A percentile compares a stretch with the other conserved stretches of the same genome.
phyloP scores from a whole-genome alignment of 1,284 basidiomycete genomes.

The Meripilus lineatus region DNA sequence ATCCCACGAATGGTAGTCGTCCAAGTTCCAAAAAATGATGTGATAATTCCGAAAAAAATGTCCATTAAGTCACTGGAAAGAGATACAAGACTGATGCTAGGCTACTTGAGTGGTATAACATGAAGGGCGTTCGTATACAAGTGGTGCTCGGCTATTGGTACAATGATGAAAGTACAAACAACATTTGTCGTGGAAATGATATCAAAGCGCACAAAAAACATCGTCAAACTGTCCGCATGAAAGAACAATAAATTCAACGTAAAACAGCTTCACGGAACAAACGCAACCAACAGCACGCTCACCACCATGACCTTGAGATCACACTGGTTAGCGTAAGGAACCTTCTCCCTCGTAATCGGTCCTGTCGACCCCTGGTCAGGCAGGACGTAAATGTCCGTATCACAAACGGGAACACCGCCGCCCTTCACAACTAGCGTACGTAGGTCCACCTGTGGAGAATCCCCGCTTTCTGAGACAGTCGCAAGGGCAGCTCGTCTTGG shows the following conservation, averaged over 20 bases:
- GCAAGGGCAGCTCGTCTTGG: slow-evolving; percentile 31
- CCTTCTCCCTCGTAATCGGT: slow-evolving; percentile 58
- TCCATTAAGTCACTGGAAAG: no score
- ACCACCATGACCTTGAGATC: slow-evolving; percentile 69
- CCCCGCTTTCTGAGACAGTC: slow-evolving; percentile 30
- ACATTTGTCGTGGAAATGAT: no score
- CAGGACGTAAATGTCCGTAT: slow-evolving; percentile 59
- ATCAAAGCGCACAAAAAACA: background rate
- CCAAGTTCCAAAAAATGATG: no score
- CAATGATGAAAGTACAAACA: no score
- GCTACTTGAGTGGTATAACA: no score
- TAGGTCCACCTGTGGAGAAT: slow-evolving; percentile 35
- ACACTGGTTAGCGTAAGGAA: slow-evolving; percentile 61
- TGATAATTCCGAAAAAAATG: no score
- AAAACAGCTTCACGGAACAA: slow-evolving; percentile 42
- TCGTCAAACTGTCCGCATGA: no score
- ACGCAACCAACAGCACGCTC: slow-evolving; percentile 66
- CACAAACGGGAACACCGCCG: slow-evolving; percentile 57
- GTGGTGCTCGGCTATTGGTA: no score
- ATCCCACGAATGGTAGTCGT: no score
- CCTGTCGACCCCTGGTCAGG: slow-evolving; percentile 44
- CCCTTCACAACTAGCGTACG: slow-evolving; percentile 56
- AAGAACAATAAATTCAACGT: background rate
- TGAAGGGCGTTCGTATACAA: no score
- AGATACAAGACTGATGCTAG: no score